Base-by-base conservation (phyloP, 2,329 filamentous ascomycete genomes). In the Elsinoe australis region DNA sequence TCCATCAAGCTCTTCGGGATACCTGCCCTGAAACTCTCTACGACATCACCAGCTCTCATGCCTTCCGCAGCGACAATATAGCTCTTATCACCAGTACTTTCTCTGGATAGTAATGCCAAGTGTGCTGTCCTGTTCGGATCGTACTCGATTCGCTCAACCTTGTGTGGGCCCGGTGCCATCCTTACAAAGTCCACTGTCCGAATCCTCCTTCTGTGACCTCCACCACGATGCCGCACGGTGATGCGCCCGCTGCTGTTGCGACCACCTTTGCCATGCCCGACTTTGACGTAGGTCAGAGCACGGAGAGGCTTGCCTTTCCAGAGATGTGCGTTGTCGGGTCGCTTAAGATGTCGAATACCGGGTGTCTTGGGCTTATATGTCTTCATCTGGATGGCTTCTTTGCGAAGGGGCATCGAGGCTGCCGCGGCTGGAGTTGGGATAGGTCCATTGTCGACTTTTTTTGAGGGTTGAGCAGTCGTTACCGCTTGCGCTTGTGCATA, bases 61-160 rank as follows among this genome's bases (percentile, higher is more conserved):
- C 92, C 92, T 58, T 98, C 92, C 0, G 92, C 80, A n/a, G 92
- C 92, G 51, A 98, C 74, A 55, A 98, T 94, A 66, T 98, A 98
- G 55, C 82, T 87, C 69, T 92, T 82, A 56, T 76, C 77, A 9
- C 80, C 78, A 0, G 84, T 90, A 39, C 79, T 76, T 55, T 87
- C 72, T 58, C 85, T 81, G 42, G 80, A 88, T 39, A 95, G 61
- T 49, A 98, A 75, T 4, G 92, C 92, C 66, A 98, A 89, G 64
- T 98, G 92, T 10, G 90, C 87, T 59, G 82, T 94, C 45, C 92
- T 83, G 55, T 87, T 87, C 1, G 92, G 92, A 59, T 98, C 94
- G 65, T 96, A 89, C 66, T 98, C 92, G 60, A 98, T 92, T 52
- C 92, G 80, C 63, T 96, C 89, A 48, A 98, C 90, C 12, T 82